Evolutionary conservation across 768 basidiomycete species (phyloP), one percentile per base, ranked within the genome.

Genomic region (Flagelloscypha sp.): DNA sequence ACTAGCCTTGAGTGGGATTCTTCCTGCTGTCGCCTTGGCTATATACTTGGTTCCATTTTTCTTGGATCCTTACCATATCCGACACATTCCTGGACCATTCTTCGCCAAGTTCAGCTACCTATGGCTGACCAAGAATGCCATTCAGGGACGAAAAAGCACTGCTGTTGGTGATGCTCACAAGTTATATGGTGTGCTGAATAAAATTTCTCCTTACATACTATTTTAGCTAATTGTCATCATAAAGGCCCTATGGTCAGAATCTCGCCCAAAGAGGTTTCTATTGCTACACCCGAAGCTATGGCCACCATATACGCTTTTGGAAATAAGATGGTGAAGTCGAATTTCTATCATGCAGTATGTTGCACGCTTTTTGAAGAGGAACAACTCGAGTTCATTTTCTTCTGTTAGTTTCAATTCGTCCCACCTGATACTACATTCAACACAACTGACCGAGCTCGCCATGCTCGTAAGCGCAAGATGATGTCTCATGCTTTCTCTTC

Each of bases 381-480:
- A n/a, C n/a, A n/a, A n/a, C n/a, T n/a, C n/a, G n/a, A n/a, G n/a
- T n/a, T n/a, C n/a, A n/a, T n/a, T n/a, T n/a, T n/a, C n/a, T n/a
- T n/a, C n/a, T n/a, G n/a, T n/a, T n/a, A n/a, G n/a, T n/a, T n/a
- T n/a, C n/a, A n/a, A n/a, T n/a, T n/a, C n/a, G n/a, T n/a, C n/a
- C n/a, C n/a, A n/a, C n/a, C n/a, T n/a, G n/a, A n/a, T n/a, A n/a
- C n/a, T n/a, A n/a, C n/a, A n/a, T 86, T 87, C 71, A 85, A 80
- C 55, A 84, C 82, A 12, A 75, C 85, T 28, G 74, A 83, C 49
- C 75, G 86, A 20, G 51, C 58, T 5, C 83, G 88, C 38, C 89
- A 94, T 53, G 70, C 84, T 5, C 76, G 89, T 27, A 94, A 92
- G 60, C 79, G 88, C 62, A 94, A 94, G 62, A 85, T 95, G 41